phyloP scores from a whole-genome alignment of 257 asterid species.

The Coffea eugenioides region DNA sequence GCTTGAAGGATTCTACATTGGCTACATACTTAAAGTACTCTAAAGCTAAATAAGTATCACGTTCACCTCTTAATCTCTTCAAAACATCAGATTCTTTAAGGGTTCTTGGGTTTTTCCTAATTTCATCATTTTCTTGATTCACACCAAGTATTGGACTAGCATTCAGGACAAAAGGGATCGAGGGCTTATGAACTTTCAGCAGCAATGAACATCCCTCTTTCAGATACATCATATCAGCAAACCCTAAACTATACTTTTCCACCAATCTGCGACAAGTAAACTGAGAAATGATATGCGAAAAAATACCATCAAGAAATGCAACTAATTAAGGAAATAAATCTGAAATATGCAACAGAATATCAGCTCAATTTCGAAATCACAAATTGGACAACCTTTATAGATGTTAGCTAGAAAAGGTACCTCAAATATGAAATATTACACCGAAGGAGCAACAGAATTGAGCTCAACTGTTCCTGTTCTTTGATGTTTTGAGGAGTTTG shows the following conservation, averaged over 20 bases:
- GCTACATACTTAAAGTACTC: slow-evolving; percentile 64
- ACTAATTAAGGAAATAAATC: too few relatives aligned
- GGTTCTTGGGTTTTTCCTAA: slow-evolving; percentile 7
- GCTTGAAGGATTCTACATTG: slow-evolving; percentile 62
- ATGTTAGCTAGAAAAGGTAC: too few relatives aligned
- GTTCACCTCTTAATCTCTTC: slow-evolving; percentile 48
- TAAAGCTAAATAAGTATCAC: slow-evolving; percentile 45
- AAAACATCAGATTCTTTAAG: slow-evolving; percentile 62
- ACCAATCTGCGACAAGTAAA: not conserved
- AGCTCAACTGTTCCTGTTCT: too few relatives aligned
- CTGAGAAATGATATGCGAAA: too few relatives aligned
- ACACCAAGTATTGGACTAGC: slow-evolving; percentile 35
- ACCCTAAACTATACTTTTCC: not conserved
- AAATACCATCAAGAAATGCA: too few relatives aligned
- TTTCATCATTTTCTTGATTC: slow-evolving; percentile 7
- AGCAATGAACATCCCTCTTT: slow-evolving; percentile 66
- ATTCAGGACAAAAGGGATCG: slow-evolving; percentile 60
- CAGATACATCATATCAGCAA: slow-evolving; percentile 41
- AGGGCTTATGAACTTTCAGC: slow-evolving; percentile 61
- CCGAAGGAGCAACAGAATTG: too few relatives aligned
- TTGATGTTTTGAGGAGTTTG: too few relatives aligned
- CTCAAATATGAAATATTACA: too few relatives aligned
- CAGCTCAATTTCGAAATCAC: too few relatives aligned
- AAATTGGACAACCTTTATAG: too few relatives aligned
- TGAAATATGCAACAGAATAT: too few relatives aligned